phyloP scores from a whole-genome alignment of 345 rosid species.

The Dipteronia dyeriana region DNA sequence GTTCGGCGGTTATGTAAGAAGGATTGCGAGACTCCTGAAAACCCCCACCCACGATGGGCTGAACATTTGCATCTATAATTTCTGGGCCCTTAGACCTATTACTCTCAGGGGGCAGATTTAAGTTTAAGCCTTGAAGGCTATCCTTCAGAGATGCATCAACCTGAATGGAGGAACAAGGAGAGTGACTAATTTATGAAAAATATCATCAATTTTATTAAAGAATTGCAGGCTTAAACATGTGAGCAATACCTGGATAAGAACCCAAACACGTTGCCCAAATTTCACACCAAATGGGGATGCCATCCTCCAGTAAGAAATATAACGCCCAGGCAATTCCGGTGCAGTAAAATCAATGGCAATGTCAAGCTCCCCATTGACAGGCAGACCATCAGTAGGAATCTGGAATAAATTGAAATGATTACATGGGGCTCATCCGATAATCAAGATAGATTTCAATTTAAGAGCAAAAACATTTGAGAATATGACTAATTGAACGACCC shows the following conservation, averaged over 20 bases:
- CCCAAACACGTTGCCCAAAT: slow-evolving; percentile 98
- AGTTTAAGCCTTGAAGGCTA: slow-evolving; percentile 50
- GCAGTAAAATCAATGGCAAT: slow-evolving; percentile 76
- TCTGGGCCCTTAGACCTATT: slow-evolving; percentile 25
- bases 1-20: slow-evolving; percentile 10
- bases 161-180: slow-evolving; percentile 31
- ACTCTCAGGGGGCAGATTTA: slow-evolving; percentile 63
- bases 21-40: slow-evolving; percentile 23
- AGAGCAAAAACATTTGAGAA: background rate
- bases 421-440: background rate
- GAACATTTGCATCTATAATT: slow-evolving; percentile 37
- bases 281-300: slow-evolving; percentile 58
- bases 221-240: background rate
- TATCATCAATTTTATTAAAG: background rate
- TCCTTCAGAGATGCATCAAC: slow-evolving; percentile 59
- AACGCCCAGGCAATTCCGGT: slow-evolving; percentile 75
- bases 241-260: slow-evolving; percentile 64
- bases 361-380: slow-evolving; percentile 67
- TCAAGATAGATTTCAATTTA: background rate
- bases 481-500: background rate
- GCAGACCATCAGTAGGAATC: slow-evolving; percentile 69
- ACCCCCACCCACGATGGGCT: slow-evolving; percentile 32
- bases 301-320: slow-evolving; percentile 92
- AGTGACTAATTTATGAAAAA: slow-evolving; percentile 4
- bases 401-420: slow-evolving; percentile 28